These are phyloP conservation scores for Endoconidiophora laricicola DNA, from an alignment of 2,329 filamentous ascomycete species.

Conservation along the genomic window DNA sequence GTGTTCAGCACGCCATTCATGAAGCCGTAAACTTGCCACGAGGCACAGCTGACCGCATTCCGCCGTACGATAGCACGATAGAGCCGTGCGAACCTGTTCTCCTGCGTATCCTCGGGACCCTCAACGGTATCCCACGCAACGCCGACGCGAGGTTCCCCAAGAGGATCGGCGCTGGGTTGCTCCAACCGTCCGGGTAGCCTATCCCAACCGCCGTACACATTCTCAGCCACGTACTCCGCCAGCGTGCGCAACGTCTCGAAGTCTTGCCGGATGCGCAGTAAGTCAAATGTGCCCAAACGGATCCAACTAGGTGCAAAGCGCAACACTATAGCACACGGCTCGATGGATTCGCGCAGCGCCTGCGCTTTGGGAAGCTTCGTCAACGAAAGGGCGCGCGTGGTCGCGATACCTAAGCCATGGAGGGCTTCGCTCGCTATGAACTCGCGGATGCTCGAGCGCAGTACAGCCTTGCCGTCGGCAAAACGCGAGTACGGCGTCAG, in stretches of 20 bases:
- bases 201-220: conserved; percentile 79
- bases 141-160: conserved; percentile 29
- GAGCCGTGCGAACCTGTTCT: conserved; percentile 75
- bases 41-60: conserved; percentile 75
- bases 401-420: conserved; percentile 70
- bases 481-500: conserved; percentile 90
- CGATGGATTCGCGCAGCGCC: conserved; percentile 62
- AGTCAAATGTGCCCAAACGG: conserved; percentile 86
- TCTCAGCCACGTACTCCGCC: conserved; percentile 69
- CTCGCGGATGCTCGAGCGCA: conserved; percentile 84
- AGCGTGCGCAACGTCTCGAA: conserved; percentile 55
- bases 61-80: conserved; percentile 76
- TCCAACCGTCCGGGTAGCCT: conserved; percentile 49
- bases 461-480: conserved; percentile 84
- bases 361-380: conserved; percentile 56
- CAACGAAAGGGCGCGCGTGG: conserved; percentile 70
- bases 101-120: conserved; percentile 48
- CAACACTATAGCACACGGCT: conserved; percentile 84
- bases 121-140: conserved; percentile 43
- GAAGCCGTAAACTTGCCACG: conserved; percentile 98
- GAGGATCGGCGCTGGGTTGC: conserved; percentile 21
- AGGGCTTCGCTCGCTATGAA: conserved; percentile 85
- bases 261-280: conserved; percentile 71
- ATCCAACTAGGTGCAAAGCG: conserved; percentile 88
- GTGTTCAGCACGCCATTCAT: conserved; percentile 98